Conservation (phyloP, 1,139 yeast genomes). For the Citeromyces siamensis region DNA sequence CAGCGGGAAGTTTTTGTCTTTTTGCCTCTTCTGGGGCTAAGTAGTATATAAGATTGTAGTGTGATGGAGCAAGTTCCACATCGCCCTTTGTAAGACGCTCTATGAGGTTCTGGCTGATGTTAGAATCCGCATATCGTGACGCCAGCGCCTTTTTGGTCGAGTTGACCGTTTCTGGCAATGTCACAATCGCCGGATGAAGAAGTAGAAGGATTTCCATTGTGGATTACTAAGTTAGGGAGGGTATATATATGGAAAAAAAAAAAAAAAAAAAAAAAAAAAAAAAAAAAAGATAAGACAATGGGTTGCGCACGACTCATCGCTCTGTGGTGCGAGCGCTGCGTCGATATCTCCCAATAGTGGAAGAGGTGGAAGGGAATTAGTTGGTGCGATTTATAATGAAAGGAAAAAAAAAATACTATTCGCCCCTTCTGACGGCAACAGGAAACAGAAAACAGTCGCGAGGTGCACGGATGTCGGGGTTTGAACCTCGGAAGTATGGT, state of each 20-base stretch:
- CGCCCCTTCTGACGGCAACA: too few relatives aligned
- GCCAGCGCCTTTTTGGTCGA: conserved; percentile 19
- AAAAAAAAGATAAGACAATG: too few relatives aligned
- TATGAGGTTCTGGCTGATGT: conserved; percentile 48
- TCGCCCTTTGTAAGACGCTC: conserved; percentile 54
- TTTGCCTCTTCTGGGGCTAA: conserved; percentile 43
- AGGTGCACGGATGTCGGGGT: too few relatives aligned
- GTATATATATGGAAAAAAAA: neutral
- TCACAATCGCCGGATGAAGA: conserved; percentile 64
- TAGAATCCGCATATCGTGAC: conserved; percentile 11
- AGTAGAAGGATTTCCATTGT: conserved; percentile 29
- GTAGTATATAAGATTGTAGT: conserved; percentile 39
- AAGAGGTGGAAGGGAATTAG: too few relatives aligned
- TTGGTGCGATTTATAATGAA: too few relatives aligned
- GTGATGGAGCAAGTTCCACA: conserved; percentile 29
- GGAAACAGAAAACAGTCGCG: too few relatives aligned
- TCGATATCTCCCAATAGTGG: too few relatives aligned
- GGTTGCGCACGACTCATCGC: conserved; percentile 2
- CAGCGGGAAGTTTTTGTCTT: conserved; percentile 27
- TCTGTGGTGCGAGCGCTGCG: too few relatives aligned
- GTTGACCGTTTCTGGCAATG: conserved; percentile 38
- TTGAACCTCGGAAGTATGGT: too few relatives aligned
- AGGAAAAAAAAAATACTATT: too few relatives aligned
- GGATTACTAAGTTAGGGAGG: conserved; percentile 1
- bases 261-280: neutral